Base-by-base conservation (phyloP, 2,329 filamentous ascomycete genomes). In the Fusarium euwallaceae region DNA sequence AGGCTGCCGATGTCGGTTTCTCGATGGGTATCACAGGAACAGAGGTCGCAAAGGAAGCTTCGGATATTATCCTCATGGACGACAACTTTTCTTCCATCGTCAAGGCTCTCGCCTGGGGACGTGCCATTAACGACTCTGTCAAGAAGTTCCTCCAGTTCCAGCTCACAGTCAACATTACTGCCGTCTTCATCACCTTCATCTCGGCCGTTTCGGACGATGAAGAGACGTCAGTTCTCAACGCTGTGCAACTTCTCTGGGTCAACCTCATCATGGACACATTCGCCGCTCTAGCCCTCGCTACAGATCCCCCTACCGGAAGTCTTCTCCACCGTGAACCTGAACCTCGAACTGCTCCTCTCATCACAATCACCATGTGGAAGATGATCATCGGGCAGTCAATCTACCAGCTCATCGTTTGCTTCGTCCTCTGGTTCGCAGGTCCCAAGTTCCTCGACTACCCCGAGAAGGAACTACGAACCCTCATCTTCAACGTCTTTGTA, bases 191-290 rank as follows among this genome's bases (percentile, higher is more conserved):
- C 10, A 91, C 91, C 1, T 92, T 92, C 66, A 84, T 92, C 68
- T 89, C 91, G 2, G 89, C 91, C 2, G 88, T 92, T 7, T 70
- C 87, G 86, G 22, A 87, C 84, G 73, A 78, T 79, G 7, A 83
- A 87, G 88, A 12, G 87, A 88, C 82, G 82, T 89, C 90, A 1
- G 90, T 92, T 3, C 86, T 93, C 39, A 92, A 88, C 8, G 90
- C 91, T 2, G 90, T 93, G 0, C 91, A 92, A 76, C 87, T 93
- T 32, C 85, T 93, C 36, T 93, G 91, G 91, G 89, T 92, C 32
- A 92, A 92, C 79, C 84, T 93, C 36, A 92, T 92, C 79, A 92
- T 92, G 90, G 90, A 92, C 69, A 92, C 90, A 0, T 91, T 92
- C 64, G 90, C 90, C 2, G 90, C 90, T 16, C 86, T 92, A 27